A percentile compares a stretch with the other conserved stretches of the same genome.
Evolutionary conservation across 257 asterid genomes (phyloP).

Genomic region (Solanum piurae): DNA sequence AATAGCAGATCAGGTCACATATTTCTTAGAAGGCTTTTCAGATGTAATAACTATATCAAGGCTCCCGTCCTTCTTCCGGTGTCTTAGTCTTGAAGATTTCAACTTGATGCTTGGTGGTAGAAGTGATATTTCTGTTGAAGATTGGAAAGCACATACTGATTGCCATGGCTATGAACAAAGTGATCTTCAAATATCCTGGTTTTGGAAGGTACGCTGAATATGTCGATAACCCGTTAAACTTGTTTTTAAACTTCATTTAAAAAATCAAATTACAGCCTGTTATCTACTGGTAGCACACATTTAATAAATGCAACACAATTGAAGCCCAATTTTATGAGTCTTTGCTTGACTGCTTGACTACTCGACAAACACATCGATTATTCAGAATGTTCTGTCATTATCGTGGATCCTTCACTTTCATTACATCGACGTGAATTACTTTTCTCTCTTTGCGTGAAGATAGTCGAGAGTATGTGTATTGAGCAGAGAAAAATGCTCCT

Average conservation of each 20-base stretch:
- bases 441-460: constrained; percentile 17
- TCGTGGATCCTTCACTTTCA: not conserved
- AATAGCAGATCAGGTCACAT: constrained; percentile 43
- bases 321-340: not conserved
- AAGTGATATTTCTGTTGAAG: constrained; percentile 59
- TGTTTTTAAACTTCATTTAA: not conserved
- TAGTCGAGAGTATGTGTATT: constrained; percentile 50
- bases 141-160: constrained; percentile 83
- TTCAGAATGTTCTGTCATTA: not conserved
- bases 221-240: not conserved
- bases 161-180: constrained; percentile 57
- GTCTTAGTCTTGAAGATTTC: constrained; percentile 52
- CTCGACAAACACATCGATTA: not conserved
- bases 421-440: too few relatives aligned
- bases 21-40: constrained; percentile 58
- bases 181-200: constrained; percentile 75
- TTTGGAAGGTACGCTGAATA: constrained; percentile 61
- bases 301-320: not conserved
- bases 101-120: constrained; percentile 69
- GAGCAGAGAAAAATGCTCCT: constrained; percentile 73
- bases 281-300: not conserved
- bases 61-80: constrained; percentile 43
- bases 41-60: constrained; percentile 25
- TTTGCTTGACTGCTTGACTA: too few relatives aligned
- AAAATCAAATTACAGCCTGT: not conserved